Conservation (phyloP, 192 early-diverging fungal species). For the Thamnidium elegans region DNA sequence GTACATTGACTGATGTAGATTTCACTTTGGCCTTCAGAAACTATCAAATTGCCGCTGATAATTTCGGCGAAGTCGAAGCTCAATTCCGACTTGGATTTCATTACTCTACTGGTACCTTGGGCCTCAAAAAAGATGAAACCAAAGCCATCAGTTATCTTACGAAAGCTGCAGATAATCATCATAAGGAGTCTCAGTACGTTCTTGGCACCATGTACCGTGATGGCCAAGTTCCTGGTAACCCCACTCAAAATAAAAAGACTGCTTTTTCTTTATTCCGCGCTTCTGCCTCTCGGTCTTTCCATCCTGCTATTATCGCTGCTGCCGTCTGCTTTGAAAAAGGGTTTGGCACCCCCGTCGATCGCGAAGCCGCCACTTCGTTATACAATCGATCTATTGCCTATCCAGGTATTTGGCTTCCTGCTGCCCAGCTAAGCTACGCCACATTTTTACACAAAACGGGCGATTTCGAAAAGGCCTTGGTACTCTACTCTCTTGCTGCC, state of each 20-base stretch:
- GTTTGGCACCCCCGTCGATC: constrained; percentile 27
- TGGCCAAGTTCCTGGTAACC: not conserved
- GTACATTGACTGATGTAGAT: constrained; percentile 27
- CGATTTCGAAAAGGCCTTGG: constrained; percentile 25
- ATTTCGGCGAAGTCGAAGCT: constrained; percentile 19
- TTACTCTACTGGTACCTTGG: constrained; percentile 31
- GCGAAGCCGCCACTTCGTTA: constrained; percentile 23
- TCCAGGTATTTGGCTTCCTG: constrained; percentile 1
- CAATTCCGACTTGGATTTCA: constrained; percentile 32
- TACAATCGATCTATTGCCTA: constrained; percentile 29
- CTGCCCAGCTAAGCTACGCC: constrained; percentile 30
- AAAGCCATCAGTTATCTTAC: constrained; percentile 23
- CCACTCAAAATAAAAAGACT: not conserved
- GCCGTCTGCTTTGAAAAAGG: constrained; percentile 39
- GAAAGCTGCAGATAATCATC: constrained; percentile 22
- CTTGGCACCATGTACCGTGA: constrained; percentile 35
- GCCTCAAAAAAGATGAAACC: constrained; percentile 18
- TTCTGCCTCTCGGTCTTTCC: constrained; percentile 33
- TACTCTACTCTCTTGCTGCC: constrained; percentile 22
- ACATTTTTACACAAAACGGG: constrained; percentile 28
- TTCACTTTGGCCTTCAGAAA: constrained; percentile 19
- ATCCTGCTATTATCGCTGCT: constrained; percentile 24
- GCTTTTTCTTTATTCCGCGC: constrained; percentile 39
- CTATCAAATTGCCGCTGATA: constrained; percentile 30
- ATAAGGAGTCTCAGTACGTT: constrained; percentile 22